Evolutionary conservation across 257 asterid species (phyloP), one percentile per base, ranked within the genome.

Genomic region (Nicotiana attenuata): DNA sequence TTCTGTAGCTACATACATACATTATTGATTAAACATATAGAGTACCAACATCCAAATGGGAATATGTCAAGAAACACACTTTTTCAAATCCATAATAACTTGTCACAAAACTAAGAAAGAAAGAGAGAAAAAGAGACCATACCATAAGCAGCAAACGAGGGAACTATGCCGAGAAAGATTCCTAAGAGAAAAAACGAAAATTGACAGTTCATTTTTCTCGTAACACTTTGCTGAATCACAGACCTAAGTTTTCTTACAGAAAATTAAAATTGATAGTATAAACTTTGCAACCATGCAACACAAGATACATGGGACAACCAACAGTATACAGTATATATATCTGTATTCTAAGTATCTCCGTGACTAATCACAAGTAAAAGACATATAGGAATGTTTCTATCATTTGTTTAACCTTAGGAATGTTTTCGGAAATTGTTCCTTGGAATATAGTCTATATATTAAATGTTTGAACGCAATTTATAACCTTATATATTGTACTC

Each of bases 201-300:
- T 67, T 19, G 76, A n/a, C 10, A 68, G 56, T 38, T 68, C 77
- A 68, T 68, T 68, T 68, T 19, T 68, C 77, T 68, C 77, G 19
- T 26, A 19, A 35, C 53, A 17, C 57, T 52, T 52, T 52, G 57
- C 19, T 52, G 57, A 52, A 52, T 52, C 7, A 52, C 19, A 14
- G 6, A 52, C 57, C 7, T 14, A 14, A 52, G 5, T 52, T 17
- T 9, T 35, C 6, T 35, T 3, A 67, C 29, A 19, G 29, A 35
- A 67, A 19, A 67, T 33, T 35, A 35, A 67, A 35, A 19, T 67
- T 67, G 9, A 35, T 67, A 13, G n/a, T n/a, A 26, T 16, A 66
- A 66, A 7, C 0, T 52, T 52, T 13, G 19, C 57, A 52, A 14
- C n/a, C 33, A 7, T 66, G 76, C 8, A n/a, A 35, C 53, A 35